These are phyloP conservation scores for Triticum turgidum DNA, from an alignment of 176 grass and related monocot genomes.

Conservation along the genomic window DNA sequence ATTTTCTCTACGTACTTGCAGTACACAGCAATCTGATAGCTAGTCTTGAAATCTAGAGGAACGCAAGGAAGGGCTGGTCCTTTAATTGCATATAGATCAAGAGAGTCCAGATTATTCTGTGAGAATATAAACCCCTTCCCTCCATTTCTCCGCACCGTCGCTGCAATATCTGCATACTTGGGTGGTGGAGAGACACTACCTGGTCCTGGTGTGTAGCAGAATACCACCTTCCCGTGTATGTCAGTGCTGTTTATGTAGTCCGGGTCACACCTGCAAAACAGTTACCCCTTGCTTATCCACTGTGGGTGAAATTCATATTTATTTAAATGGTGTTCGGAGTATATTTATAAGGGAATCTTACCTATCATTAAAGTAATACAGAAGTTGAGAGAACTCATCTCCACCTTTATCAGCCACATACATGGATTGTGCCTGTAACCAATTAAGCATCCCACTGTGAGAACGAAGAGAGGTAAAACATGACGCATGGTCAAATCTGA, in stretches of 20 bases:
- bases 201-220: neutral
- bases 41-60: slow-evolving; percentile 21
- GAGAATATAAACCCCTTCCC: slow-evolving; percentile 32
- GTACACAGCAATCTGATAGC: slow-evolving; percentile 6
- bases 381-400: neutral
- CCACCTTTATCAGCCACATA: neutral
- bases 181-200: neutral
- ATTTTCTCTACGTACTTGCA: neutral
- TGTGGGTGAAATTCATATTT: neutral
- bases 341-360: neutral
- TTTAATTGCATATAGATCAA: too few relatives aligned
- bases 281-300: neutral
- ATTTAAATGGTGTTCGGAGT: neutral
- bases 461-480: neutral
- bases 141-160: neutral
- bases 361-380: neutral
- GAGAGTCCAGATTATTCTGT: neutral
- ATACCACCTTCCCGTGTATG: neutral
- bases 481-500: neutral
- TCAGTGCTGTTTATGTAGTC: neutral
- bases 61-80: neutral
- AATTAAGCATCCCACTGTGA: neutral
- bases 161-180: neutral
- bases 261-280: neutral
- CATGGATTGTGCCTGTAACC: neutral